These are phyloP conservation scores for Aspergillus sergii DNA, from an alignment of 2,329 filamentous ascomycete species.

Conservation along the genomic window DNA sequence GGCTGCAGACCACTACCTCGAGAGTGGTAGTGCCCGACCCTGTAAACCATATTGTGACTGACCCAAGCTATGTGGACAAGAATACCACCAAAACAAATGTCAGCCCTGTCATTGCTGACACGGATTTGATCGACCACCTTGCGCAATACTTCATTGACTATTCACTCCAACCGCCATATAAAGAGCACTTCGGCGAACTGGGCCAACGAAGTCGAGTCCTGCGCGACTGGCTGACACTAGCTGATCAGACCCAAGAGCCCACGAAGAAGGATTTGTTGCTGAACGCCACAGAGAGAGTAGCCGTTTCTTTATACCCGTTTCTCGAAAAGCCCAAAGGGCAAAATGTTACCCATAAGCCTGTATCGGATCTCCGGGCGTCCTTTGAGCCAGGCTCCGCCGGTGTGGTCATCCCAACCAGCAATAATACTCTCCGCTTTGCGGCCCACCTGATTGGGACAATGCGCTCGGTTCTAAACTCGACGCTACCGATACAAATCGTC, in stretches of 20 bases:
- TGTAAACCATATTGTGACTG: background rate
- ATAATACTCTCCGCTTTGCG: conserved; percentile 12
- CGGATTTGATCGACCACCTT: background rate
- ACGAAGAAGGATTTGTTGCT: background rate
- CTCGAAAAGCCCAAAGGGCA: background rate
- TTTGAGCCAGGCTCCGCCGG: conserved; percentile 5
- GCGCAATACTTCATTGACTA: conserved; percentile 9
- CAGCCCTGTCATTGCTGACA: too few relatives aligned
- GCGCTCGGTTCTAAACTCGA: conserved; percentile 9
- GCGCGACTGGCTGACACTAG: conserved; percentile 4
- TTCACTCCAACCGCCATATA: conserved; percentile 7
- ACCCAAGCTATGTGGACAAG: background rate
- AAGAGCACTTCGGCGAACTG: conserved; percentile 7
- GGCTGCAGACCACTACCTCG: background rate
- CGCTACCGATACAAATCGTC: conserved; percentile 9
- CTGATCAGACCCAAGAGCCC: background rate
- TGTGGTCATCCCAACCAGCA: conserved; percentile 14
- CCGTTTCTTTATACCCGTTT: conserved; percentile 4
- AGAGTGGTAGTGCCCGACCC: background rate
- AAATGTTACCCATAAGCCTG: background rate
- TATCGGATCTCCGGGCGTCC: conserved; percentile 7
- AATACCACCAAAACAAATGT: background rate
- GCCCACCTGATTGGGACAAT: conserved; percentile 7
- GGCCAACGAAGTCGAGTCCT: conserved; percentile 9
- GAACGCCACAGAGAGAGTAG: conserved; percentile 3